Evolutionary conservation across 2,329 filamentous ascomycete species (phyloP).

Genomic region (Talaromyces sp.): DNA sequence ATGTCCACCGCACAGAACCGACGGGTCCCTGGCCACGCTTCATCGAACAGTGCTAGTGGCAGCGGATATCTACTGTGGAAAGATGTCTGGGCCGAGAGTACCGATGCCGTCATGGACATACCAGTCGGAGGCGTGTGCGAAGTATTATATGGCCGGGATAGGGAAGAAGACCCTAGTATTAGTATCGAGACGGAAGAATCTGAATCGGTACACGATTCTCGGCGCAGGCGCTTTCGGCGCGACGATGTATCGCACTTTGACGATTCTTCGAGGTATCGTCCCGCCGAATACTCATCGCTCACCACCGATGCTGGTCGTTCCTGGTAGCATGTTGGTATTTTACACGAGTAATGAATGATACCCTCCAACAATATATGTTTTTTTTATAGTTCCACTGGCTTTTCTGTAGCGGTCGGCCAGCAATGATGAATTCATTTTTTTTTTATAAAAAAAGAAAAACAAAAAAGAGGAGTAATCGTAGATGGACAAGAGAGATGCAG

Average conservation of each 20-base stretch:
- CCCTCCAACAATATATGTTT: neutral
- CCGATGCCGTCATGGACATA: slow-evolving; percentile 96
- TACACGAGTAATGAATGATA: slow-evolving; percentile 4
- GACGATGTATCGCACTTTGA: neutral
- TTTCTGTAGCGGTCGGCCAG: neutral
- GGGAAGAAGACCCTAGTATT: slow-evolving; percentile 34
- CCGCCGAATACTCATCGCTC: slow-evolving; percentile 10
- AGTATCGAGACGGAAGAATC: neutral
- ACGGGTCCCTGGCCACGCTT: slow-evolving; percentile 19
- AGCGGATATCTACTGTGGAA: slow-evolving; percentile 64
- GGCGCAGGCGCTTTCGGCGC: slow-evolving; percentile 6
- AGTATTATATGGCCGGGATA: slow-evolving; percentile 74
- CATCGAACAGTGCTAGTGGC: slow-evolving; percentile 6
- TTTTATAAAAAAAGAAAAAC: too few relatives aligned
- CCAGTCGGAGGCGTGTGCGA: slow-evolving; percentile 94
- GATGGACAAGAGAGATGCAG: neutral
- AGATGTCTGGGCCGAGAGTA: slow-evolving; percentile 83
- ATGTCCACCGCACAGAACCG: slow-evolving; percentile 42
- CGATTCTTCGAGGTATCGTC: slow-evolving; percentile 3
- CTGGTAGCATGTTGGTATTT: neutral
- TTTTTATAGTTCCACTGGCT: neutral
- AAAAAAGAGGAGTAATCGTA: neutral
- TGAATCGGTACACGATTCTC: slow-evolving; percentile 6
- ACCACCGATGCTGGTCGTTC: neutral
- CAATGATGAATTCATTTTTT: neutral